A percentile compares a stretch with the other conserved stretches of the same genome.
Evolutionary conservation across 768 basidiomycete genomes (phyloP).

Genomic region (Aureoboletus auriporus): DNA sequence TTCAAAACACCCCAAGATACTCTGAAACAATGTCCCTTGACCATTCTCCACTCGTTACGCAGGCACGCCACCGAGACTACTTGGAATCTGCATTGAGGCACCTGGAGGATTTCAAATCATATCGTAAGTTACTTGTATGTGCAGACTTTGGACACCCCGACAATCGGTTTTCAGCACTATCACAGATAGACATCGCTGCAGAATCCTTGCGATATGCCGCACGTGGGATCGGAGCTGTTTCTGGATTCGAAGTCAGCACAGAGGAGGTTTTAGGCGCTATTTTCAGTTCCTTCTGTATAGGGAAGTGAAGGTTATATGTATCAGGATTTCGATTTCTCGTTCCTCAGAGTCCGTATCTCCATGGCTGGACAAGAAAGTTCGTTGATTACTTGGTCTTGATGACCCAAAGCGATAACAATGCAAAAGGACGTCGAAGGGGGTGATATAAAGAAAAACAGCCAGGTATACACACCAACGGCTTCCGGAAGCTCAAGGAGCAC

Average conservation of each 20-base stretch:
- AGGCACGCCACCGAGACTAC: conserved; percentile 74
- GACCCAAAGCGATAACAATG: not conserved
- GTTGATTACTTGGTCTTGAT: too few species aligned
- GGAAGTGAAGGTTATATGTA: conserved; percentile 52
- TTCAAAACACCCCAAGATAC: conserved; percentile 9
- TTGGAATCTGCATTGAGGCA: conserved; percentile 56
- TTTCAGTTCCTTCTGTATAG: conserved; percentile 87
- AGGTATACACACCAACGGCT: conserved; percentile 5
- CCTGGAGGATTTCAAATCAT: conserved; percentile 28
- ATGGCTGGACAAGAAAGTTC: not conserved
- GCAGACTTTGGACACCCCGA: not conserved
- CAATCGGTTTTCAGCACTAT: conserved; percentile 37
- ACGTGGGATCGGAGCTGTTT: conserved; percentile 78
- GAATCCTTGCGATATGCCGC: conserved; percentile 88
- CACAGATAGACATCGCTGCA: conserved; percentile 78
- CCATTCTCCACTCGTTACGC: conserved; percentile 62
- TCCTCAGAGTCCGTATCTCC: not conserved
- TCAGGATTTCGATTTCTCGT: not conserved
- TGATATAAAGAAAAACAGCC: not conserved
- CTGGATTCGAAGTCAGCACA: conserved; percentile 65
- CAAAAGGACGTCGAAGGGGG: not conserved
- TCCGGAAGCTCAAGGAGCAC: not conserved
- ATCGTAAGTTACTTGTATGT: conserved; percentile 20
- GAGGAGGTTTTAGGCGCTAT: conserved; percentile 83
- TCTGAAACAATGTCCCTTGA: conserved; percentile 18